Percentiles rank a stretch among this genome's conserved stretches.
Evolutionary conservation across 2,329 filamentous ascomycete species (phyloP).

Genomic region (Bipolaris oryzae): DNA sequence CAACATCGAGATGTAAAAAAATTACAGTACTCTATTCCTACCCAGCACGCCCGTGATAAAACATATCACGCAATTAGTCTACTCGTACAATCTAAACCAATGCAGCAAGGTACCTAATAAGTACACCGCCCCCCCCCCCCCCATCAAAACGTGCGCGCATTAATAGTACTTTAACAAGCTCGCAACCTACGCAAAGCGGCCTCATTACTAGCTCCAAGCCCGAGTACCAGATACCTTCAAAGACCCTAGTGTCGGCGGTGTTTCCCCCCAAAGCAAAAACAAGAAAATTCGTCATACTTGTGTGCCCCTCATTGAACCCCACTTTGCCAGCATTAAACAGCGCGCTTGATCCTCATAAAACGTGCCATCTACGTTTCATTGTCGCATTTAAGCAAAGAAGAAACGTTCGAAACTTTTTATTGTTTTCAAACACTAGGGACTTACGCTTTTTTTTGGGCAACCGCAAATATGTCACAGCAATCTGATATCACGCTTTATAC

Average conservation of each 20-base stretch:
- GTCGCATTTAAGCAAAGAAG: not conserved
- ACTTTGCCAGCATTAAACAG: conserved; percentile 8
- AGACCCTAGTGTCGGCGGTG: conserved; percentile 5
- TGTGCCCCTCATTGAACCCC: conserved; percentile 33
- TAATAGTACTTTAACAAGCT: no score
- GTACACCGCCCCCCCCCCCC: no score
- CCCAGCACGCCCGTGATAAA: no score
- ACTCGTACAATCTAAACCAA: no score
- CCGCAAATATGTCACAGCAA: conserved; percentile 33
- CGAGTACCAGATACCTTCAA: not conserved
- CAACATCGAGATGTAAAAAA: no score
- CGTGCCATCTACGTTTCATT: not conserved
- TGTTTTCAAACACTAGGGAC: not conserved
- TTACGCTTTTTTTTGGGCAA: not conserved
- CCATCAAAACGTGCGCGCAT: no score
- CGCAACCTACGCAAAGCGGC: no score
- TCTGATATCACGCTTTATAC: conserved; percentile 83
- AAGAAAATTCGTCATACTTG: conserved; percentile 29
- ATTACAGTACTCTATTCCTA: no score
- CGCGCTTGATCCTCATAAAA: not conserved
- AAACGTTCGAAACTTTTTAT: not conserved
- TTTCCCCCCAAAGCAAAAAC: conserved; percentile 31
- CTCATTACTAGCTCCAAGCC: not conserved
- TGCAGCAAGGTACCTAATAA: no score
- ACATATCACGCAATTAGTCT: no score